These are phyloP conservation scores for Colletotrichum lentis DNA, from an alignment of 2,329 filamentous ascomycete species.

Conservation along the genomic window DNA sequence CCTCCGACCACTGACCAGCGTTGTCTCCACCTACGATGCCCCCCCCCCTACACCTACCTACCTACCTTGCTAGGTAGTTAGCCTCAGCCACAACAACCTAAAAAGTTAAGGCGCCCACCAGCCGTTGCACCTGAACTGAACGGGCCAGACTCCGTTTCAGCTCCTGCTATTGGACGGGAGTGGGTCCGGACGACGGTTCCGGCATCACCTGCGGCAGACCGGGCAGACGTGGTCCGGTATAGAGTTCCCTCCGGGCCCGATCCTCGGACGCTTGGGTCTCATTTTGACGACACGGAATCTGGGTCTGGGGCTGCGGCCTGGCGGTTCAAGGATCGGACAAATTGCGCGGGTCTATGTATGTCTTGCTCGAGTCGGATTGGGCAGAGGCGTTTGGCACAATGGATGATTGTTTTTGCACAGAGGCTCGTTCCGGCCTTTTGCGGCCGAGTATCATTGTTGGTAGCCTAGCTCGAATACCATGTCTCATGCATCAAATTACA, in stretches of 20 bases:
- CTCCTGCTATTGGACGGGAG: neutral
- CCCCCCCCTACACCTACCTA: conserved; percentile 6
- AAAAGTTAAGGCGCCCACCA: conserved; percentile 27
- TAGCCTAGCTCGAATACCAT: neutral
- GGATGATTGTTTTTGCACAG: neutral
- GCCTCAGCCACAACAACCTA: conserved; percentile 38
- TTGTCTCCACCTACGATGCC: conserved; percentile 21
- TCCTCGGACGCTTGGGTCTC: neutral
- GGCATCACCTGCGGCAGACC: neutral
- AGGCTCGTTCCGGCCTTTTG: neutral
- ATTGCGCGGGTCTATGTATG: no score
- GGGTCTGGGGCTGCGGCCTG: neutral
- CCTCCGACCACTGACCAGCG: no score
- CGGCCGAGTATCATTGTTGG: no score
- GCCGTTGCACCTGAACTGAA: conserved; percentile 14
- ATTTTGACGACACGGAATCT: neutral
- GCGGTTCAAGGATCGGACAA: neutral
- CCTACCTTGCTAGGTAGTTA: neutral
- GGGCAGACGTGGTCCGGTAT: neutral
- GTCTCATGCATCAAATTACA: neutral
- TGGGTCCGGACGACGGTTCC: neutral
- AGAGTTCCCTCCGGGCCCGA: no score
- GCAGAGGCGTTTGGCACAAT: neutral
- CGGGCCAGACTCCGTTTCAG: neutral
- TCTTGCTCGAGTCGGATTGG: neutral